phyloP scores from a whole-genome alignment of 148 eudicot genomes.

The Rhododendron williamsianum region DNA sequence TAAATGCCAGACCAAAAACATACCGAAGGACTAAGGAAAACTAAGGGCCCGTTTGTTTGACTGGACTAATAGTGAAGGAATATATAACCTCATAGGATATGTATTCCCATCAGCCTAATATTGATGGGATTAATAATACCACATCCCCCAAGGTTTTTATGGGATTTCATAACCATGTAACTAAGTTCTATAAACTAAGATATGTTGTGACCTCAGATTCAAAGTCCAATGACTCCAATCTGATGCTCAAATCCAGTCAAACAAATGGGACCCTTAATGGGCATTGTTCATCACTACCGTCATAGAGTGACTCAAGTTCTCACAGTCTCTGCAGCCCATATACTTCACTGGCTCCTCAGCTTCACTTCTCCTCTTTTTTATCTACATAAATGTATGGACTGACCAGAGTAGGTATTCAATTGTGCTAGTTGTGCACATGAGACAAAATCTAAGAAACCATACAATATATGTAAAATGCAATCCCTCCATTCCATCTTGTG shows the following conservation, averaged over 20 bases:
- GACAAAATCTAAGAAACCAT: not conserved
- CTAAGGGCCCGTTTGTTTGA: not conserved
- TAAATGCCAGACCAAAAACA: constrained; percentile 8
- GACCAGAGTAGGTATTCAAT: not conserved
- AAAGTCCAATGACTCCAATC: not conserved
- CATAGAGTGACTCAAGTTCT: constrained; percentile 77
- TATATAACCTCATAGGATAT: not conserved
- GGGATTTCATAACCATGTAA: not conserved
- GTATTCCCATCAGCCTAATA: not conserved
- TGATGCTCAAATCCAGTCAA: not conserved
- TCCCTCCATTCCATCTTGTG: not conserved
- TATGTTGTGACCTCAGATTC: not conserved
- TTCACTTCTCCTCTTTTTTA: constrained; percentile 77
- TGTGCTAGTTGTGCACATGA: not conserved
- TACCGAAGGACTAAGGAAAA: not conserved
- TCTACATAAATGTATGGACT: constrained; percentile 25
- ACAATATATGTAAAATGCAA: not conserved
- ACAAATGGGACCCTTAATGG: not conserved
- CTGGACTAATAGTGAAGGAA: not conserved
- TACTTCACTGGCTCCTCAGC: constrained; percentile 87
- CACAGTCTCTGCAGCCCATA: constrained; percentile 96
- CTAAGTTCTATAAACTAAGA: not conserved
- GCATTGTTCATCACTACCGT: constrained; percentile 38
- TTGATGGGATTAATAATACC: not conserved
- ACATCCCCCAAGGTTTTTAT: not conserved